Evolutionary conservation across 2,329 filamentous ascomycete genomes (phyloP), one percentile per base, ranked within the genome.

Genomic region (Botrytis hyacinthi): DNA sequence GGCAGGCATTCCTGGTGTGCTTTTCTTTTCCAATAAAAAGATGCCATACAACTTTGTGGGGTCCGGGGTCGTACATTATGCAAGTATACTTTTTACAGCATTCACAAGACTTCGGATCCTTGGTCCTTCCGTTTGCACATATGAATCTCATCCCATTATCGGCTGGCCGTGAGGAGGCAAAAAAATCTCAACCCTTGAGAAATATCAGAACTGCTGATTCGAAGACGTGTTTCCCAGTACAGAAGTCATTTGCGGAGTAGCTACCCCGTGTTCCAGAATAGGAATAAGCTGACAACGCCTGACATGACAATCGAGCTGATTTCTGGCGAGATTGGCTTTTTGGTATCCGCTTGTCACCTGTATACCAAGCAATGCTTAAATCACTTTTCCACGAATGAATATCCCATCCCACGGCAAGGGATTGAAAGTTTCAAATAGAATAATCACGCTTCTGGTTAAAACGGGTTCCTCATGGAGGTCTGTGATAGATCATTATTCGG

Each of bases 1-100:
- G 69, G 57, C 69, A 71, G 69, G 32, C 57, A 63, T 65, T 71
- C 69, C 69, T 71, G 35, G 35, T 32, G 65, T 42, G 48, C 18
- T n/a, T 12, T 46, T 46, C n/a, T 29, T 29, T 32, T 37, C 59
- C 32, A 71, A 71, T 65, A 35, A 46, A 71, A 71, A 42, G 16
- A 48, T 63, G 16, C 69, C 46, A 67, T 51, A 32, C 18, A 46
- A 42, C 29, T 65, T 57, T 71, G 42, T 63, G 57, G 69, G 69
- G 32, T 51, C 59, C 14, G 42, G 69, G 69, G 59, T 63, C 20
- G 26, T 51, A 71, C 57, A 65, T 35, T 26, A 65, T 35, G 60
- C 54, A 51, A 51, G 69, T 22, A 40, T 22, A 59, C 48, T 22
- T 57, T 51, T 51, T 9, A 32, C 7, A 40, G 44, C 16, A 14